Evolutionary conservation across 306 rosid genomes (phyloP).

Genomic region (Hippophae tibetana): DNA sequence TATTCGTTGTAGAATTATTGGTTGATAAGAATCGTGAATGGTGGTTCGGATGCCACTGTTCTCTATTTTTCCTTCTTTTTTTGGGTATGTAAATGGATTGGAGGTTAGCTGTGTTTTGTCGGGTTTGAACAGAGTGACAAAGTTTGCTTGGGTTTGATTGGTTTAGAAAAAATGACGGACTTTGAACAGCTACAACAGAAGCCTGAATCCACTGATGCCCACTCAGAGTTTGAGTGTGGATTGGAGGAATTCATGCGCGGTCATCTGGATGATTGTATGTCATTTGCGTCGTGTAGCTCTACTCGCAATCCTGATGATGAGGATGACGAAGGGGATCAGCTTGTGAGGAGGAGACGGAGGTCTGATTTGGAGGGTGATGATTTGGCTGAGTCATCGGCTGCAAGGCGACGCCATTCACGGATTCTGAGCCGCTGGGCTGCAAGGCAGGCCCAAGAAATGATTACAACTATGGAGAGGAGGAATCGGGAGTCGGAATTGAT

Average conservation of each 20-base stretch:
- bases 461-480: conserved; percentile 95
- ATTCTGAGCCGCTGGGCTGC: conserved; percentile 97
- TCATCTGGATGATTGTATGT: conserved; percentile 91
- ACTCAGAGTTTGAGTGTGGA: conserved; percentile 67
- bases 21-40: conserved; percentile 23
- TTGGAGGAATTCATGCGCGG: conserved; percentile 90
- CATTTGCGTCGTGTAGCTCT: conserved; percentile 93
- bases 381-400: conserved; percentile 90
- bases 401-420: conserved; percentile 72
- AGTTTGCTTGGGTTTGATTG: conserved; percentile 25
- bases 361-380: conserved; percentile 91
- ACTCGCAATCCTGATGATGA: conserved; percentile 62
- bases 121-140: conserved; percentile 22
- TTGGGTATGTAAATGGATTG: conserved; percentile 29
- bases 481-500: conserved; percentile 91
- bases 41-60: conserved; percentile 27
- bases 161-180: conserved; percentile 64
- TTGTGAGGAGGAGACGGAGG: conserved; percentile 82
- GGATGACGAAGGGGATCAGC: conserved; percentile 85
- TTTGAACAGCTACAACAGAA: conserved; percentile 80
- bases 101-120: conserved; percentile 13
- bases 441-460: conserved; percentile 97
- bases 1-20: conserved; percentile 18
- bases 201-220: conserved; percentile 82
- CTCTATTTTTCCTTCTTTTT: not conserved